Evolutionary conservation across 2,329 filamentous ascomycete species (phyloP), one percentile per base, ranked within the genome.

Genomic region (Scopulariopsis brevicaulis): DNA sequence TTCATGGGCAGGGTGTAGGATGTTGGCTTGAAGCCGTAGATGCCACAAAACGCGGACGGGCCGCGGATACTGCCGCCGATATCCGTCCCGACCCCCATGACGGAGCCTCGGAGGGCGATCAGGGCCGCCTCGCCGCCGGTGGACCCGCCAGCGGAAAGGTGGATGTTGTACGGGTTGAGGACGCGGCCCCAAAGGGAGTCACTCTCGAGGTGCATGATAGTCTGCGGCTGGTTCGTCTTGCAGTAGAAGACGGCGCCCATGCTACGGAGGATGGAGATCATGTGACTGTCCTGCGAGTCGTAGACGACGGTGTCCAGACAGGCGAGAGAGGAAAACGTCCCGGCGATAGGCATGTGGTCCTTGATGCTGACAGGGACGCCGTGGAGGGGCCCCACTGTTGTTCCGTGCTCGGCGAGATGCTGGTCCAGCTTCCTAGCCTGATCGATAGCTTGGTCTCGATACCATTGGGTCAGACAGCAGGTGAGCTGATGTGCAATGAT

Each of bases 141-240:
- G 32, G 50, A 53, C 14, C 56, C 56, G 24, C 56, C 56, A 24
- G 56, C 56, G 10, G 56, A 43, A n/a, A 58, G 50, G 51, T 25
- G 20, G 25, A 53, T 53, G 24, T 86, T 85, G 7, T 71, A 69
- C 0, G 86, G 85, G 65, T 86, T 86, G 24, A 82, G 66, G 0
- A 82, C 85, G 14, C 82, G 75, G 10, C 84, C 85, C 63, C 83
- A 82, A 1, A 81, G 74, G 62, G 86, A 85, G 69, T 87, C 87
- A 18, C 85, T 80, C 1, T 76, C 80, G 65, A 87, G 85, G 14
- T 82, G 78, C 56, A 86, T 85, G 77, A 86, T 84, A 14, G 82
- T 82, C 1, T 82, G 85, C 0, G 80, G 78, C 4, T 81, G 74
- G 61, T 78, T 81, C 0, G 80, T 82, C 70, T 82, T 82, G 61